Conservation (phyloP, 129 eudicot species). For the Scalesia atractyloides region DNA sequence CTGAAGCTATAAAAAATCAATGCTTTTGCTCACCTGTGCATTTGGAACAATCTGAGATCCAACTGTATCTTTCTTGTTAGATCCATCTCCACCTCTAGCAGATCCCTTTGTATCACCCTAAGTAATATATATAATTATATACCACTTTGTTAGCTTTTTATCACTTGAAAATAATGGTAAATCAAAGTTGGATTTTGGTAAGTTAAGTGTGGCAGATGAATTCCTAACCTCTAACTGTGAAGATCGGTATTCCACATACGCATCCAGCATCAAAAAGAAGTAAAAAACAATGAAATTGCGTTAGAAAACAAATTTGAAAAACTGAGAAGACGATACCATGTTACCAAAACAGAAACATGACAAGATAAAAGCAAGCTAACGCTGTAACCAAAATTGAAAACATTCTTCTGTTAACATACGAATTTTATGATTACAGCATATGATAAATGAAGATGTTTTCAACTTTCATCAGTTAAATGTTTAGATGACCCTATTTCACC, state of each 20-base stretch:
- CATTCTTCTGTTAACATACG: not conserved
- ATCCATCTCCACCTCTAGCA: conserved; percentile 77
- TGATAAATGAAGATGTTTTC: not conserved
- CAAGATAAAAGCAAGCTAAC: conserved; percentile 1
- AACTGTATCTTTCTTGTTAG: conserved; percentile 55
- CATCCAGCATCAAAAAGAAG: conserved; percentile 28
- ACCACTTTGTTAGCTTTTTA: conserved; percentile 14
- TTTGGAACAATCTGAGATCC: conserved; percentile 67
- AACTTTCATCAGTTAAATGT: not conserved
- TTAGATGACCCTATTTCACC: conserved; percentile 6
- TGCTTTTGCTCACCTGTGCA: conserved; percentile 52
- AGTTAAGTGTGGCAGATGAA: not conserved
- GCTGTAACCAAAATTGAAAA: not conserved
- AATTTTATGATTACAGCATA: not conserved
- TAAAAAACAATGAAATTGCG: not conserved
- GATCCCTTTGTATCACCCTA: conserved; percentile 94
- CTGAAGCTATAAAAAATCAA: not conserved
- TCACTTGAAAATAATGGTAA: not conserved
- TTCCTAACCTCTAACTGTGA: conserved; percentile 39
- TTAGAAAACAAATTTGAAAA: conserved; percentile 24
- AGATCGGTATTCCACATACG: conserved; percentile 9
- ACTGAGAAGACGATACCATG: conserved; percentile 3
- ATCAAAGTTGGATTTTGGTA: not conserved
- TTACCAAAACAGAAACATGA: conserved; percentile 8
- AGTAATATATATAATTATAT: not conserved